Conservation (phyloP, 345 rosid genomes). For the Cardamine resedifolia region DNA sequence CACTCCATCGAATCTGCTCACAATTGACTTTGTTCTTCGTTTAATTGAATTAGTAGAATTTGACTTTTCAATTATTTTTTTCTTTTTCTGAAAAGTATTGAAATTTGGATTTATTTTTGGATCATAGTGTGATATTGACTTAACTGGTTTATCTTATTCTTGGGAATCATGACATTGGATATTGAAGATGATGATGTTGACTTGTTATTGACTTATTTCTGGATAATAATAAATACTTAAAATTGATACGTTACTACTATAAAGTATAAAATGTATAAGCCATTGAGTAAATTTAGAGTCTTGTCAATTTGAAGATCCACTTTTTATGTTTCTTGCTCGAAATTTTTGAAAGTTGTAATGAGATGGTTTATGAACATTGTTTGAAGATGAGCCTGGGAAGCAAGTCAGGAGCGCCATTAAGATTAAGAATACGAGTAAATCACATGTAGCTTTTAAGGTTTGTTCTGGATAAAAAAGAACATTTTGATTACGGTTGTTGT, state of each 20-base stretch:
- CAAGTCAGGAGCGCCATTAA: slow-evolving; percentile 90
- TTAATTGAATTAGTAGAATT: neutral
- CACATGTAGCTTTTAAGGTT: slow-evolving; percentile 93
- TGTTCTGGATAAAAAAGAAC: neutral
- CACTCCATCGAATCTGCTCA: neutral
- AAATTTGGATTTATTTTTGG: neutral
- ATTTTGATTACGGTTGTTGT: neutral
- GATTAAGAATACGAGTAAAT: slow-evolving; percentile 91
- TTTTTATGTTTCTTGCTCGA: neutral
- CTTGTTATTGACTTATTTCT: slow-evolving; percentile 1
- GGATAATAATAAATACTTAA: neutral
- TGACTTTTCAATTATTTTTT: too few relatives aligned
- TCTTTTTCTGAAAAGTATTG: neutral
- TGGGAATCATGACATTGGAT: slow-evolving; percentile 14
- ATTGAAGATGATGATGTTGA: slow-evolving; percentile 11
- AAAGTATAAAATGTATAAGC: neutral
- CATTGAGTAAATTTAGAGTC: neutral
- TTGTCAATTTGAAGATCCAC: neutral
- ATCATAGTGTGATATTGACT: slow-evolving; percentile 3
- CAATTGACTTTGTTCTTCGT: neutral
- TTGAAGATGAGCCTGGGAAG: slow-evolving; percentile 92
- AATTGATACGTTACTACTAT: neutral
- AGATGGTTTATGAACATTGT: neutral
- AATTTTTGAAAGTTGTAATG: neutral
- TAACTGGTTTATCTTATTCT: neutral